phyloP scores from a whole-genome alignment of 1,284 basidiomycete species.

The Boletus sp. region DNA sequence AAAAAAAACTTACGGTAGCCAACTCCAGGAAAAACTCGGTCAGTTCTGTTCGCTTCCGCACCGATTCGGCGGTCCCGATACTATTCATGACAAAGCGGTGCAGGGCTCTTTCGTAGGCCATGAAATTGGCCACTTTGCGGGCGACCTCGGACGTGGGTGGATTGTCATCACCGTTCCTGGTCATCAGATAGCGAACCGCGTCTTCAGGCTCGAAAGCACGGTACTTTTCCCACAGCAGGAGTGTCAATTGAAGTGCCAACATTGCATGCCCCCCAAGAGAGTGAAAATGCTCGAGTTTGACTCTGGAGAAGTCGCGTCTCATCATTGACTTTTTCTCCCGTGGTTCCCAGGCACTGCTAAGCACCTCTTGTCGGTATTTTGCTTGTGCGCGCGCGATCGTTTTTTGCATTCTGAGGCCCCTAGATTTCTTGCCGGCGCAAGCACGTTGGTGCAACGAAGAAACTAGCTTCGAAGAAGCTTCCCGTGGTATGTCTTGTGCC shows the following conservation, averaged over 20 bases:
- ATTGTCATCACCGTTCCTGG: constrained; percentile 22
- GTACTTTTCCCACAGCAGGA: constrained; percentile 37
- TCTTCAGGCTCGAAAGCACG: constrained; percentile 42
- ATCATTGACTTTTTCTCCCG: constrained; percentile 30
- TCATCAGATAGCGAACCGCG: constrained; percentile 40
- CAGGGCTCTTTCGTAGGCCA: constrained; percentile 38
- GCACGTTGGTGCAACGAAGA: constrained; percentile 27
- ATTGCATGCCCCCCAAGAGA: constrained; percentile 37
- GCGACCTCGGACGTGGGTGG: constrained; percentile 27
- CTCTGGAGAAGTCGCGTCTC: constrained; percentile 22
- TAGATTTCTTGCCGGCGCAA: constrained; percentile 19
- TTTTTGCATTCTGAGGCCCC: constrained; percentile 26
- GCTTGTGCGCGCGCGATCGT: constrained; percentile 27
- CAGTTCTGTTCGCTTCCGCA: constrained; percentile 24
- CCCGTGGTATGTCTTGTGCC: constrained; percentile 30
- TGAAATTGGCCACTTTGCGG: constrained; percentile 31
- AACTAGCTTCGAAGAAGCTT: constrained; percentile 25
- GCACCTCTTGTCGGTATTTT: constrained; percentile 21
- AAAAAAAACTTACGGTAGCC: constrained; percentile 35
- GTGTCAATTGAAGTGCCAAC: constrained; percentile 45
- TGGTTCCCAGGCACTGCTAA: constrained; percentile 30
- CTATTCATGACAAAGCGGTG: constrained; percentile 40
- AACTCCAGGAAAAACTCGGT: constrained; percentile 44
- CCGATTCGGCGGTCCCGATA: constrained; percentile 32
- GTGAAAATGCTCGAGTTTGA: constrained; percentile 35